Percentiles rank a stretch among this genome's conserved stretches.
These are phyloP conservation scores for Pichia cactophila DNA, from an alignment of 1,139 yeast species.

Conservation along the genomic window DNA sequence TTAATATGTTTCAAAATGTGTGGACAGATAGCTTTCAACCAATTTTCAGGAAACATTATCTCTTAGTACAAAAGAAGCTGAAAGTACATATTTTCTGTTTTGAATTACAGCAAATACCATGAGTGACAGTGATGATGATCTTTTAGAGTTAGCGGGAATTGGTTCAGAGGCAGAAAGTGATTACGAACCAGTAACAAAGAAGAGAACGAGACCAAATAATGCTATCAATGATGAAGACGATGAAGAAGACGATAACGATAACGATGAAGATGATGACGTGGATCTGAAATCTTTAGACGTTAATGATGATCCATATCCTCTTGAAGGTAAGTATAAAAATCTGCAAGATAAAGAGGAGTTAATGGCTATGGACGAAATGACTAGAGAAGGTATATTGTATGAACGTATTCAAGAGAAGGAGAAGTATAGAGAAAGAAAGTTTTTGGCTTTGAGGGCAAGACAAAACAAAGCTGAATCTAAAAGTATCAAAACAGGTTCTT, in stretches of 20 bases:
- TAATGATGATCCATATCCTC: slow-evolving; percentile 70
- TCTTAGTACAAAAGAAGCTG: too few relatives aligned
- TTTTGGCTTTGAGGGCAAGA: slow-evolving; percentile 69
- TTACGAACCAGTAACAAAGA: slow-evolving; percentile 24
- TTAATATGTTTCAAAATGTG: too few relatives aligned
- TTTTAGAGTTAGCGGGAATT: slow-evolving; percentile 85
- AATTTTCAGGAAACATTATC: not conserved
- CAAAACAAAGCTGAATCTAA: slow-evolving; percentile 30
- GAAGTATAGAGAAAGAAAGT: slow-evolving; percentile 71
- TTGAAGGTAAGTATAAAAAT: slow-evolving; percentile 85
- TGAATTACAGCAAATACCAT: not conserved
- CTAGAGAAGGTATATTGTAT: slow-evolving; percentile 81
- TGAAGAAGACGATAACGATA: slow-evolving; percentile 26
- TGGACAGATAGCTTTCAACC: too few relatives aligned
- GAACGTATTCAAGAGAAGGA: slow-evolving; percentile 93
- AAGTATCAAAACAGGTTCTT: slow-evolving; percentile 23
- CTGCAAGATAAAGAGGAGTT: slow-evolving; percentile 64
- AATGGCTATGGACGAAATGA: slow-evolving; percentile 78
- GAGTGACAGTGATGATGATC: slow-evolving; percentile 73
- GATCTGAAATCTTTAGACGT: slow-evolving; percentile 37
- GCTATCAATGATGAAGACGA: slow-evolving; percentile 22
- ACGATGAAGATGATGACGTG: slow-evolving; percentile 28
- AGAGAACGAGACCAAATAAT: slow-evolving; percentile 17
- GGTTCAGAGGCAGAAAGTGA: slow-evolving; percentile 32
- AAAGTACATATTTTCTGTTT: too few relatives aligned